phyloP scores from a whole-genome alignment of 352 stramenopile species.

The Phytophthora aleatoria region DNA sequence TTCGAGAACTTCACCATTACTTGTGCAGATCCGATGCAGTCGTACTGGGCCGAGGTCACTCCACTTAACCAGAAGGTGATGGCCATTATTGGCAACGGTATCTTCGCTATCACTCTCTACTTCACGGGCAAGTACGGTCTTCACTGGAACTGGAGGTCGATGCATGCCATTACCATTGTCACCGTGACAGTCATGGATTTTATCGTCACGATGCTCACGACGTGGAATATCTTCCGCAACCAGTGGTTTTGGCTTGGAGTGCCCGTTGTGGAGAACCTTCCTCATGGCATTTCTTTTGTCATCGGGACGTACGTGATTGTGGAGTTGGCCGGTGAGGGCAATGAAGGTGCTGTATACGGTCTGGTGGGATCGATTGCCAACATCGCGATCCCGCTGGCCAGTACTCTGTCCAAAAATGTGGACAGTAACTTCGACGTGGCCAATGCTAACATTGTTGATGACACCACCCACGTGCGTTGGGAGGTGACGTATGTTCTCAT shows the following conservation, averaged over 20 bases:
- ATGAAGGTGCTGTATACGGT: slow-evolving; percentile 46
- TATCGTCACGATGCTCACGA: slow-evolving; percentile 35
- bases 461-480: slow-evolving; percentile 35
- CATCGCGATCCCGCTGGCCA: slow-evolving; percentile 41
- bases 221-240: slow-evolving; percentile 46
- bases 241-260: slow-evolving; percentile 56
- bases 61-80: slow-evolving; percentile 41
- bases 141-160: slow-evolving; percentile 42
- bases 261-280: slow-evolving; percentile 35
- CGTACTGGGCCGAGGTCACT: slow-evolving; percentile 30
- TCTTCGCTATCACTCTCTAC: slow-evolving; percentile 38
- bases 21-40: slow-evolving; percentile 27
- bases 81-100: slow-evolving; percentile 34
- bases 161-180: slow-evolving; percentile 28
- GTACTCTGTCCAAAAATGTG: slow-evolving; percentile 40
- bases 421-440: slow-evolving; percentile 39
- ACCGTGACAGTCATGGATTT: slow-evolving; percentile 36
- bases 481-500: slow-evolving; percentile 47
- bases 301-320: slow-evolving; percentile 47
- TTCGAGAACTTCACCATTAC: slow-evolving; percentile 43
- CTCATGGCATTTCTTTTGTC: slow-evolving; percentile 44
- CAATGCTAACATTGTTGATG: slow-evolving; percentile 44
- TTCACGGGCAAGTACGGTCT: slow-evolving; percentile 39
- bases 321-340: slow-evolving; percentile 44
- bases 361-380: slow-evolving; percentile 50